Conservation (phyloP, 2,329 filamentous ascomycete genomes). For the Lachnellula cervina region DNA sequence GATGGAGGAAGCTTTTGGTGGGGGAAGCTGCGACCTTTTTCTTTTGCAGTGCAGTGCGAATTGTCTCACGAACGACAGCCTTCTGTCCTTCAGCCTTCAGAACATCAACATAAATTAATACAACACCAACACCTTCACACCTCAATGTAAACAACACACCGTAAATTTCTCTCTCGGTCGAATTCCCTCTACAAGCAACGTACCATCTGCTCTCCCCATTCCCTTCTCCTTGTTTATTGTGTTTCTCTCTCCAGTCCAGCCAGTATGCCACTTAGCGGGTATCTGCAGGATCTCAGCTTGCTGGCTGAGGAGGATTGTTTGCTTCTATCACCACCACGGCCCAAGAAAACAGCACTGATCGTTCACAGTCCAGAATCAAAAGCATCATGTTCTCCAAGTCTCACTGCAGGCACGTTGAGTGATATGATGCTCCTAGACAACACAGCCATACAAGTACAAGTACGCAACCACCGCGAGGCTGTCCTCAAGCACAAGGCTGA, state of each 20-base stretch:
- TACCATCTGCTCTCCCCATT: not conserved
- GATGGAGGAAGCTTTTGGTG: not conserved
- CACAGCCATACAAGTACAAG: too few species aligned
- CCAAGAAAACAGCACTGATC: slow-evolving; percentile 8
- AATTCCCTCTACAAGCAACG: not conserved
- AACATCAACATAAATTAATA: not conserved
- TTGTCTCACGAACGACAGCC: too few species aligned
- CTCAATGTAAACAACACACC: not conserved
- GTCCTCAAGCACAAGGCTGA: slow-evolving; percentile 2
- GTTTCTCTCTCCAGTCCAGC: not conserved
- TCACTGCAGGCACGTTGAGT: not conserved
- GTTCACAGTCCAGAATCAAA: slow-evolving; percentile 1
- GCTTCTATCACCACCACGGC: slow-evolving; percentile 10
- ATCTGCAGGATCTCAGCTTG: slow-evolving; percentile 16
- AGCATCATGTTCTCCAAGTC: slow-evolving; percentile 1
- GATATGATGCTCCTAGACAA: slow-evolving; percentile 7
- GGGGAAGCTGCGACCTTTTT: slow-evolving; percentile 37
- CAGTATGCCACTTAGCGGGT: slow-evolving; percentile 4
- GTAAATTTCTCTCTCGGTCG: not conserved
- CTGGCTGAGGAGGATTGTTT: slow-evolving; percentile 17
- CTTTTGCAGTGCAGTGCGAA: not conserved
- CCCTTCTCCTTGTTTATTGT: not conserved
- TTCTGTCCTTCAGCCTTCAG: too few species aligned
- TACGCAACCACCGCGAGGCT: not conserved
- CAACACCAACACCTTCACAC: not conserved